phyloP scores from a whole-genome alignment of 208 protist species.

The Leishmania martiniquensis region DNA sequence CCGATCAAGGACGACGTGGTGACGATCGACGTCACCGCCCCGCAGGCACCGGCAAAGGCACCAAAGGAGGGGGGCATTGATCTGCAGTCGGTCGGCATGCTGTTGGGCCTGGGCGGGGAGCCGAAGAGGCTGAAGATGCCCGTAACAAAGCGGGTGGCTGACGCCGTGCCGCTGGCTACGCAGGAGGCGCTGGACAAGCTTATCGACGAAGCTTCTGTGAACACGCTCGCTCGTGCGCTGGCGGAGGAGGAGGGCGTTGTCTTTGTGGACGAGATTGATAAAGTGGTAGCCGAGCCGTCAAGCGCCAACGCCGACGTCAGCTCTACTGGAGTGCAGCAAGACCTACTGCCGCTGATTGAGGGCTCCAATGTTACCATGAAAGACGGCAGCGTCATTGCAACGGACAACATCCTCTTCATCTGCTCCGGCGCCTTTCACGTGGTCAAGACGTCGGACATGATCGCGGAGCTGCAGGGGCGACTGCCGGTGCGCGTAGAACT shows the following conservation, averaged over 20 bases:
- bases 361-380: slow-evolving; percentile 96
- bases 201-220: slow-evolving; percentile 89
- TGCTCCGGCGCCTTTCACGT: slow-evolving; percentile 97
- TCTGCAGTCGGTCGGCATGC: slow-evolving; percentile 63
- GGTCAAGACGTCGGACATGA: slow-evolving; percentile 93
- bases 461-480: slow-evolving; percentile 96
- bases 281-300: slow-evolving; percentile 88
- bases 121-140: slow-evolving; percentile 48
- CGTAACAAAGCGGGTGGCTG: slow-evolving; percentile 74
- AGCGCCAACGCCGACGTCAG: slow-evolving; percentile 82
- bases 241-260: slow-evolving; percentile 97
- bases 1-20: slow-evolving; percentile 74
- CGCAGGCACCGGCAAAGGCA: slow-evolving; percentile 43
- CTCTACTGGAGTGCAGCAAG: slow-evolving; percentile 97
- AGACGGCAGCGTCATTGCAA: slow-evolving; percentile 95
- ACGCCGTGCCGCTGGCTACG: slow-evolving; percentile 82
- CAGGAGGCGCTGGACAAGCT: slow-evolving; percentile 91
- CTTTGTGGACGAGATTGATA: slow-evolving; percentile 99
- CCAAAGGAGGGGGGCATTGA: slow-evolving; percentile 48
- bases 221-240: slow-evolving; percentile 74
- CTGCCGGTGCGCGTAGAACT: slow-evolving; percentile 98
- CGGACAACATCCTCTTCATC: slow-evolving; percentile 98
- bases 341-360: slow-evolving; percentile 98
- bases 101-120: slow-evolving; percentile 66
- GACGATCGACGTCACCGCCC: slow-evolving; percentile 69